These are phyloP conservation scores for Globisporangium paddicum DNA, from an alignment of 352 stramenopile genomes.

Conservation along the genomic window DNA sequence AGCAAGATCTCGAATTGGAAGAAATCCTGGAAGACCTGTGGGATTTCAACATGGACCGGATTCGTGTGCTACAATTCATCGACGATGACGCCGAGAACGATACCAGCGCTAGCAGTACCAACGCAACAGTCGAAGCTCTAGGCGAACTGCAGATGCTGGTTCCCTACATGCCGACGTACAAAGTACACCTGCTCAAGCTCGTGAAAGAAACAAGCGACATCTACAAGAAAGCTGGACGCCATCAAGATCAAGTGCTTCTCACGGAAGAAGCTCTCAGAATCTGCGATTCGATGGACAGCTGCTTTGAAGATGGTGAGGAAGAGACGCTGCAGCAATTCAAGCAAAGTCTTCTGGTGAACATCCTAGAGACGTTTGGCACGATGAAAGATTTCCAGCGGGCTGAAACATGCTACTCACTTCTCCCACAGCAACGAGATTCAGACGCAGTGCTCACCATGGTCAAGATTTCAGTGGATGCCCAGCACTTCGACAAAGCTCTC, in stretches of 20 bases:
- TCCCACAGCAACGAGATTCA: constrained; percentile 27
- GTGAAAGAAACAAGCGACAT: constrained; percentile 45
- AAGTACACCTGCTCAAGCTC: constrained; percentile 35
- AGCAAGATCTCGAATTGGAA: constrained; percentile 58
- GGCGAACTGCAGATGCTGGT: constrained; percentile 71
- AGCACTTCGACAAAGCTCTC: constrained; percentile 46
- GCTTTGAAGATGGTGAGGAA: constrained; percentile 22
- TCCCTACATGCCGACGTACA: constrained; percentile 53
- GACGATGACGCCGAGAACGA: constrained; percentile 7
- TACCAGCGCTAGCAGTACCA: neutral
- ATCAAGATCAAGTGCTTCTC: constrained; percentile 39
- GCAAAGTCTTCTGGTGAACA: constrained; percentile 35
- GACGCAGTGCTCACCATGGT: constrained; percentile 45
- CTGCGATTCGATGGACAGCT: constrained; percentile 42
- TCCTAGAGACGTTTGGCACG: constrained; percentile 42
- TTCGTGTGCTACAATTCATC: constrained; percentile 46
- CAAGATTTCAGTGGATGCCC: constrained; percentile 46
- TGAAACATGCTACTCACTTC: constrained; percentile 52
- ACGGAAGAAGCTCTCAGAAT: constrained; percentile 56
- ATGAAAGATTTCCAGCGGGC: constrained; percentile 48
- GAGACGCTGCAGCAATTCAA: constrained; percentile 30
- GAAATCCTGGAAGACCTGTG: constrained; percentile 76
- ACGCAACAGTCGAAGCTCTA: constrained; percentile 44
- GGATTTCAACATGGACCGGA: constrained; percentile 66
- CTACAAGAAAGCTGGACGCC: constrained; percentile 27